Conservation (phyloP, 75 land plant genomes). For the Pseudotsuga menziesii region DNA sequence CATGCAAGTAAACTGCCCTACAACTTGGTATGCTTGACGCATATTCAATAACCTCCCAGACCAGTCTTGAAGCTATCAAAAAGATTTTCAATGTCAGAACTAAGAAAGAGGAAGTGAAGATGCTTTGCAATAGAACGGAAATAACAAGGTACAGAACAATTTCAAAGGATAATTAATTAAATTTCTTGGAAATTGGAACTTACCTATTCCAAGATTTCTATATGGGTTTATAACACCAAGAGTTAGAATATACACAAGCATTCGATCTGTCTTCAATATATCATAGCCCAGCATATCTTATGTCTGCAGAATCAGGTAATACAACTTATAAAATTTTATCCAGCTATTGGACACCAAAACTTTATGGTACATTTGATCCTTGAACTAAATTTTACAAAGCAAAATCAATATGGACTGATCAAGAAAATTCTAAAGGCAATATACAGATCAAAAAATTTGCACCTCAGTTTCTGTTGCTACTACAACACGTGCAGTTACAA, state of each 20-base stretch:
- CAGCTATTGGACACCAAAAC: background rate
- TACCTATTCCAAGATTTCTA: no score
- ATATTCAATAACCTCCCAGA: no score
- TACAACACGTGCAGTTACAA: conserved; percentile 80
- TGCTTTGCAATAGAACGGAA: no score
- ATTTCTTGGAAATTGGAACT: no score
- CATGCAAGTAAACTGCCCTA: no score
- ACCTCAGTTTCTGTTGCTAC: conserved; percentile 82
- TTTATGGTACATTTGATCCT: background rate
- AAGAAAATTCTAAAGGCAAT: background rate
- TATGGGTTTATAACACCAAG: no score
- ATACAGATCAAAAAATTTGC: background rate
- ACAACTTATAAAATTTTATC: background rate
- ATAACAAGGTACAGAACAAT: no score
- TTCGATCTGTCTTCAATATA: conserved; percentile 44
- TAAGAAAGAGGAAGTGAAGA: no score
- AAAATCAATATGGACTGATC: background rate
- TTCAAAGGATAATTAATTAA: no score
- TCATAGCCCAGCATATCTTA: conserved; percentile 67
- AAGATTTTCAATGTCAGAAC: no score
- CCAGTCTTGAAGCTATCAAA: no score
- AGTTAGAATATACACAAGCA: conserved; percentile 36
- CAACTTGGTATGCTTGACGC: no score
- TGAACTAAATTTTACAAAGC: background rate
- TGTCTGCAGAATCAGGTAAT: conserved; percentile 39